Percentiles rank a stretch among this genome's conserved stretches.
Evolutionary conservation across 768 basidiomycete genomes (phyloP).

Genomic region (Guyanaporus albipodus): DNA sequence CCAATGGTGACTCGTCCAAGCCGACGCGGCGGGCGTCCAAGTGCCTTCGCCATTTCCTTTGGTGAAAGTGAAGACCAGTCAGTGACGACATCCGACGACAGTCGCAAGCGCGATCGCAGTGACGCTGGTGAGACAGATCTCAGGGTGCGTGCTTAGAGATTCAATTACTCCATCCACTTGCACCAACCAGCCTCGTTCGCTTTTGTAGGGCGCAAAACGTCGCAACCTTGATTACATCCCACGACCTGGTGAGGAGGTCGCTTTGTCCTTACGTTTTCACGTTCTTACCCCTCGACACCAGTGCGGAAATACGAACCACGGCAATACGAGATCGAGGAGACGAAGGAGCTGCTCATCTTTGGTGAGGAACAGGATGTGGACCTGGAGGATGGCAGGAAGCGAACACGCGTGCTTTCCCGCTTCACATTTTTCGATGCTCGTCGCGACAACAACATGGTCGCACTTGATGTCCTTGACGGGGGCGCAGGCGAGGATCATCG

Average conservation of each 20-base stretch:
- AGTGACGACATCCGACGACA: constrained; percentile 21
- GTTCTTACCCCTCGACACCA: constrained; percentile 16
- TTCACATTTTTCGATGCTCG: constrained; percentile 61
- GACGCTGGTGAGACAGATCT: constrained; percentile 3
- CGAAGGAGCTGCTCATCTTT: constrained; percentile 31
- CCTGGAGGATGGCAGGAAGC: constrained; percentile 42
- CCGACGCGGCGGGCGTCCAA: constrained; percentile 39
- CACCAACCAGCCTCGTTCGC: neutral
- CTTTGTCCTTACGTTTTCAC: neutral
- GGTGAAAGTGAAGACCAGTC: constrained; percentile 34
- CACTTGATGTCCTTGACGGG: constrained; percentile 45
- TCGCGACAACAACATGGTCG: constrained; percentile 42
- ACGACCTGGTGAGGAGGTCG: constrained; percentile 12
- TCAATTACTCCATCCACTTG: neutral
- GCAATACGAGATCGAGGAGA: constrained; percentile 35
- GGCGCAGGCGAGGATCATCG: constrained; percentile 38
- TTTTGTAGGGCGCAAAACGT: constrained; percentile 23
- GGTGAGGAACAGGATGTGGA: constrained; percentile 42
- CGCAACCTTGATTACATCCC: constrained; percentile 23
- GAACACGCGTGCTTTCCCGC: constrained; percentile 51
- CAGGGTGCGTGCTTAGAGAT: constrained; percentile 13
- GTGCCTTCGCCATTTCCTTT: constrained; percentile 51
- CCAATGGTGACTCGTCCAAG: constrained; percentile 5
- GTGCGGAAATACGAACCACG: constrained; percentile 38
- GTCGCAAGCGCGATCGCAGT: constrained; percentile 27